A percentile compares a stretch with the other conserved stretches of the same genome.
Conservation (phyloP, 139 green algal species). For the Gonium pectorale region DNA sequence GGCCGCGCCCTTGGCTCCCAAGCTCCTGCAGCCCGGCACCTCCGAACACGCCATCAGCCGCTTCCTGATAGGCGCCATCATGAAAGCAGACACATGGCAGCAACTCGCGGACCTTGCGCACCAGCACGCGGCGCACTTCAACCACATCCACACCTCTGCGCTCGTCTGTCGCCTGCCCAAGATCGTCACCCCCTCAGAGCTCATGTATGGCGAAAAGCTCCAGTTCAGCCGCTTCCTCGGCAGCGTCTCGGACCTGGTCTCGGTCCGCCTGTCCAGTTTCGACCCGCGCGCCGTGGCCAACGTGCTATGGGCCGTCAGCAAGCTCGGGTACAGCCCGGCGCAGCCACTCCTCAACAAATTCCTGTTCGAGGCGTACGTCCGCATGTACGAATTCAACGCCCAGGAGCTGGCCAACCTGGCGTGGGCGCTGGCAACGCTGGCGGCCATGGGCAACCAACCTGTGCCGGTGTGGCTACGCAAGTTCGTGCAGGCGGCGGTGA, state of each 20-base stretch:
- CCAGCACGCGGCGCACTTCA: constrained; percentile 7
- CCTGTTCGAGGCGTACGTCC: constrained; percentile 37
- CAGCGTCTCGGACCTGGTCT: constrained; percentile 37
- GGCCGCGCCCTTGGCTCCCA: too few relatives aligned
- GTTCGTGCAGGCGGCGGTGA: not conserved
- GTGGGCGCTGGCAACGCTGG: constrained; percentile 42
- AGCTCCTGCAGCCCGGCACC: not conserved
- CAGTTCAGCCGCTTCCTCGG: constrained; percentile 36
- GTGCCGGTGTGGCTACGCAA: constrained; percentile 30
- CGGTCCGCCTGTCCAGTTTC: constrained; percentile 15
- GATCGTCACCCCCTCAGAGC: not conserved
- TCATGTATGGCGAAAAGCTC: not conserved
- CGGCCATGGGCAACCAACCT: constrained; percentile 7
- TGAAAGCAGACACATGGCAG: constrained; percentile 12
- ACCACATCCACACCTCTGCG: constrained; percentile 42
- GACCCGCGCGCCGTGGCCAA: constrained; percentile 46
- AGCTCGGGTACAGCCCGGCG: constrained; percentile 50
- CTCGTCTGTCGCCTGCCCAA: constrained; percentile 49
- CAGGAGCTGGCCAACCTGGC: constrained; percentile 57
- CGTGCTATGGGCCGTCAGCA: constrained; percentile 54
- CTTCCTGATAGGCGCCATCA: constrained; percentile 9
- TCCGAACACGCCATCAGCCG: not conserved
- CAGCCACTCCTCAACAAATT: constrained; percentile 42
- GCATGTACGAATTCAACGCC: constrained; percentile 43
- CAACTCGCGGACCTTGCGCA: constrained; percentile 20